phyloP scores from a whole-genome alignment of 2,329 filamentous ascomycete genomes.

The Achaetomium macrosporum region DNA sequence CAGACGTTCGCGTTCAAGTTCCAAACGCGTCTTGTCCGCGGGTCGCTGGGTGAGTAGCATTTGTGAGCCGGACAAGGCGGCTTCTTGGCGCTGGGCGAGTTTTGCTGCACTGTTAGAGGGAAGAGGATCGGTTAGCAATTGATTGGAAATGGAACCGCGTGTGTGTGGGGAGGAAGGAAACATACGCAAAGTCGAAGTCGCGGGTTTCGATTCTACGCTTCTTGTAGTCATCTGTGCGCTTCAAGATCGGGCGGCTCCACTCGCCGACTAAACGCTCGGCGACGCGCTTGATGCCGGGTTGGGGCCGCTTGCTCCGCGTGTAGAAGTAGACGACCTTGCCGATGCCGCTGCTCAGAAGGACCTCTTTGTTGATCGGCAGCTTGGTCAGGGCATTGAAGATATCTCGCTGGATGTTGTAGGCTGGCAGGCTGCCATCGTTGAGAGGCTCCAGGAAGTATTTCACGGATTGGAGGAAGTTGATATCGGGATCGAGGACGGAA shows the following conservation, averaged over 20 bases:
- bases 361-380: constrained; percentile 86
- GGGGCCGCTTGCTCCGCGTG: constrained; percentile 86
- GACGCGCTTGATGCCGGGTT: constrained; percentile 84
- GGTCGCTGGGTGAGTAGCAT: constrained; percentile 48
- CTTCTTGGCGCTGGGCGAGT: constrained; percentile 43
- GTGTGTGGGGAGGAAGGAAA: constrained; percentile 20
- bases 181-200: constrained; percentile 59
- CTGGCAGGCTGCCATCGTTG: constrained; percentile 86
- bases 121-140: neutral
- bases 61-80: constrained; percentile 37
- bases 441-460: constrained; percentile 96
- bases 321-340: constrained; percentile 97
- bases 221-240: constrained; percentile 90
- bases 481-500: constrained; percentile 86
- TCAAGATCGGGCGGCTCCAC: constrained; percentile 92
- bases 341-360: constrained; percentile 82
- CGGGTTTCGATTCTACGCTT: constrained; percentile 65
- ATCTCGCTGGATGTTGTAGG: constrained; percentile 96
- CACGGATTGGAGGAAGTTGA: constrained; percentile 88
- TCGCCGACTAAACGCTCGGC: constrained; percentile 89
- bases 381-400: constrained; percentile 75
- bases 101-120: constrained; percentile 43
- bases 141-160: neutral
- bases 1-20: constrained; percentile 52
- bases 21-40: constrained; percentile 33